A percentile compares a stretch with the other conserved stretches of the same genome.
Conservation (phyloP, 306 rosid genomes). For the Hippophae tibetana region DNA sequence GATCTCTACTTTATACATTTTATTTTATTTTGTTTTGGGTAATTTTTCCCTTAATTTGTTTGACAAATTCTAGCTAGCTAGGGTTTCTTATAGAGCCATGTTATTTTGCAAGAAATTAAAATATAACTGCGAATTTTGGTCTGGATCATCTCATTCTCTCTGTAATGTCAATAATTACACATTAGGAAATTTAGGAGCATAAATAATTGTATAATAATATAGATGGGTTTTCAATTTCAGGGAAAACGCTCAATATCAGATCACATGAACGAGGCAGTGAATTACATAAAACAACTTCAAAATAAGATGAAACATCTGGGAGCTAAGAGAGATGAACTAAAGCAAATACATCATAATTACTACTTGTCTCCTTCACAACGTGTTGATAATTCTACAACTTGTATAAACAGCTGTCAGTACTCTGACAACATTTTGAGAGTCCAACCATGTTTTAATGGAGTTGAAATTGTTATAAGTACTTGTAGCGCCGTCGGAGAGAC, state of each 20-base stretch:
- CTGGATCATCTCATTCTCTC: too few relatives aligned
- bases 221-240: background rate
- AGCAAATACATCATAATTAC: too few relatives aligned
- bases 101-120: too few relatives aligned
- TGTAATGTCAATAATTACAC: too few relatives aligned
- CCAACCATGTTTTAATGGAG: slow-evolving; percentile 33
- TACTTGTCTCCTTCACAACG: background rate
- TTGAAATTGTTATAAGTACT: slow-evolving; percentile 35
- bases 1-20: too few relatives aligned
- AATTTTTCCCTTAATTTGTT: too few relatives aligned
- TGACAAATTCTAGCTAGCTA: too few relatives aligned
- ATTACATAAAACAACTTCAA: slow-evolving; percentile 15
- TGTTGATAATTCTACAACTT: background rate
- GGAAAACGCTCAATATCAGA: slow-evolving; percentile 25
- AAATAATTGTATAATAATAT: background rate
- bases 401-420: slow-evolving; percentile 1
- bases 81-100: too few relatives aligned
- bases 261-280: slow-evolving; percentile 24
- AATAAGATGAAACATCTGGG: slow-evolving; percentile 8
- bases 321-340: slow-evolving; percentile 13
- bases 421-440: slow-evolving; percentile 18
- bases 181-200: background rate
- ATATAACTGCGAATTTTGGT: too few relatives aligned
- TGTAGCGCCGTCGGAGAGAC: background rate
- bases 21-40: too few relatives aligned